Base-by-base conservation (phyloP, 2,329 filamentous ascomycete species). In the Stromatinia cepivora region DNA sequence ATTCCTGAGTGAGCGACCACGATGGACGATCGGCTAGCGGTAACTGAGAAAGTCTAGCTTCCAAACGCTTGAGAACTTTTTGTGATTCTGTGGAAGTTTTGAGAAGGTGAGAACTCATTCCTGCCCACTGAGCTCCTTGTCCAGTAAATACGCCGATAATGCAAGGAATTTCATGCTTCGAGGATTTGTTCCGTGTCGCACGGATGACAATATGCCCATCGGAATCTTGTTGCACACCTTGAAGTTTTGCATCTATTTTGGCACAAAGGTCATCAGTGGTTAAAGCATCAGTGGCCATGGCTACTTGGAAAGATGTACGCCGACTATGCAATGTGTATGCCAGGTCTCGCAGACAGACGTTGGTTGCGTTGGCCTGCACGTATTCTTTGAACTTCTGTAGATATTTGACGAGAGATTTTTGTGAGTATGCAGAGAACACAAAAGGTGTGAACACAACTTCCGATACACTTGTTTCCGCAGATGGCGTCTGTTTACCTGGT, bases 1-100 rank as follows among this genome's bases (percentile, higher is more conserved):
- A 76, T 71, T 82, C 79, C 48, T 79, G 76, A 3, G 78, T 42
- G 1, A 71, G n/a, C 31, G 57, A 66, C 70, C 70, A 73, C 6
- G 45, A 42, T 15, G 71, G 71, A 31, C 70, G 39, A 45, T 70
- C 54, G 7, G 11, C n/a, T 11, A 13, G 25, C 13, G 71, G 71
- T 15, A 72, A 52, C 11, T 11, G 50, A 53, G 62, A 58, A 6
- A 72, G 62, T 13, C 34, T 10, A 2, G n/a, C 11, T 17, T 72
- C 61, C 9, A 72, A 67, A 2, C 39, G n/a, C 25, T 57, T 25
- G 28, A 72, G 58, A 25, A 22, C 25, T 25, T 25, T 31, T 8
- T 52, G 39, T 31, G 42, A 57, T 46, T 78, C 66, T 0, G 76
- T 73, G 59, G 79, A 79, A 6, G n/a, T 34, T 25, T 61, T 22